Evolutionary conservation across 768 basidiomycete genomes (phyloP).

Genomic region (Termitomyces sp.): DNA sequence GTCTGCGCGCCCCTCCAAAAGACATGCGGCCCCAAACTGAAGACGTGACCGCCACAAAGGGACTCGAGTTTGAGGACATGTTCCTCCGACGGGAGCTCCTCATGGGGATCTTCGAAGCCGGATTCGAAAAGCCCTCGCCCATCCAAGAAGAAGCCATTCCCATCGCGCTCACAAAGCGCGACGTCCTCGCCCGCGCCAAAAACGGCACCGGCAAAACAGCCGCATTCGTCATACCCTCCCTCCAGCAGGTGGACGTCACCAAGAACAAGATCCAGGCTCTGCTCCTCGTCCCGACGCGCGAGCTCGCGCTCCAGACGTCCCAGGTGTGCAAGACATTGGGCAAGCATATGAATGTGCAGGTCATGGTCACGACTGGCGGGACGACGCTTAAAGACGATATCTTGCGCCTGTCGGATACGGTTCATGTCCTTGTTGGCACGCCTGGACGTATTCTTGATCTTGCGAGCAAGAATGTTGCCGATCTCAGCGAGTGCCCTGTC

Average conservation of each 20-base stretch:
- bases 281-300: slow-evolving; percentile 96
- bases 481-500: slow-evolving; percentile 89
- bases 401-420: slow-evolving; percentile 79
- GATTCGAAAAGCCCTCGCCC: slow-evolving; percentile 93
- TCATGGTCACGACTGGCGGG: slow-evolving; percentile 99
- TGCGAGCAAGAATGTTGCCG: slow-evolving; percentile 88
- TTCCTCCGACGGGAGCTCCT: slow-evolving; percentile 88
- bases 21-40: slow-evolving; percentile 94
- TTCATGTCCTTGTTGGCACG: slow-evolving; percentile 96
- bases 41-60: slow-evolving; percentile 92
- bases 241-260: slow-evolving; percentile 84
- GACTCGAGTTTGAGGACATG: slow-evolving; percentile 95
- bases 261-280: slow-evolving; percentile 92
- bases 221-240: slow-evolving; percentile 95
- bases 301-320: slow-evolving; percentile 96
- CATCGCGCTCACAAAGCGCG: slow-evolving; percentile 87
- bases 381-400: slow-evolving; percentile 99
- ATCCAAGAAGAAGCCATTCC: slow-evolving; percentile 99
- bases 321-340: slow-evolving; percentile 98
- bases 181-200: slow-evolving; percentile 93
- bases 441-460: slow-evolving; percentile 95
- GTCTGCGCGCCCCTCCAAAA: slow-evolving; percentile 83
- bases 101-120: slow-evolving; percentile 99
- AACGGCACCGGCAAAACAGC: slow-evolving; percentile 98
- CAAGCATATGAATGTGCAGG: slow-evolving; percentile 91